A percentile compares a stretch with the other conserved stretches of the same genome.
phyloP scores from a whole-genome alignment of 78 protist species.

The Abeoforma whisleri region DNA sequence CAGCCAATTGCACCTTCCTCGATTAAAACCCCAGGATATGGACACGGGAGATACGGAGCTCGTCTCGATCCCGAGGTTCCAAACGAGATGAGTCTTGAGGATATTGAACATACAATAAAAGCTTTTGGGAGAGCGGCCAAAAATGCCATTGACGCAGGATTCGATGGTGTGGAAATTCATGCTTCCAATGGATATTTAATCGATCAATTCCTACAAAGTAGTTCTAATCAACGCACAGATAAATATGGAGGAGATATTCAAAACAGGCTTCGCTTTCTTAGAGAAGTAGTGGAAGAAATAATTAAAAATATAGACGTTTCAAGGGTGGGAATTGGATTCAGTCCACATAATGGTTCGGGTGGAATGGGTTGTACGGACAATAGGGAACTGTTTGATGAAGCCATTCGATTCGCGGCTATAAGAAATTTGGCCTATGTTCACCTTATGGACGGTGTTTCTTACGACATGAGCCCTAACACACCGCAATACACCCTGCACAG shows the following conservation, averaged over 20 bases:
- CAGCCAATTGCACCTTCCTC: neutral
- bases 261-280: slow-evolving; percentile 48
- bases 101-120: too few species aligned
- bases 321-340: too few species aligned
- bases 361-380: neutral
- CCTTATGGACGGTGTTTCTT: neutral
- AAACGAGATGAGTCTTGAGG: neutral
- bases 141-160: slow-evolving; percentile 58
- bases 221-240: slow-evolving; percentile 63
- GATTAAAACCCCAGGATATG: too few species aligned
- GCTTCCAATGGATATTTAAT: slow-evolving; percentile 74
- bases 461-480: neutral
- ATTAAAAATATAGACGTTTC: too few species aligned
- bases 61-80: neutral
- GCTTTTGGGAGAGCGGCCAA: too few species aligned
- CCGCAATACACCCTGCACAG: neutral
- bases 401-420: neutral
- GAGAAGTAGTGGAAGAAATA: slow-evolving; percentile 48
- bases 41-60: neutral
- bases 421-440: neutral
- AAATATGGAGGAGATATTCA: slow-evolving; percentile 65
- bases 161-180: slow-evolving; percentile 75
- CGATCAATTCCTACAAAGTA: slow-evolving; percentile 50
- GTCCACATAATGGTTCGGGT: too few species aligned
- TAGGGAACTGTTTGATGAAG: neutral